Conservation (phyloP, 2,329 filamentous ascomycete genomes). For the Ophiostoma piceae region DNA sequence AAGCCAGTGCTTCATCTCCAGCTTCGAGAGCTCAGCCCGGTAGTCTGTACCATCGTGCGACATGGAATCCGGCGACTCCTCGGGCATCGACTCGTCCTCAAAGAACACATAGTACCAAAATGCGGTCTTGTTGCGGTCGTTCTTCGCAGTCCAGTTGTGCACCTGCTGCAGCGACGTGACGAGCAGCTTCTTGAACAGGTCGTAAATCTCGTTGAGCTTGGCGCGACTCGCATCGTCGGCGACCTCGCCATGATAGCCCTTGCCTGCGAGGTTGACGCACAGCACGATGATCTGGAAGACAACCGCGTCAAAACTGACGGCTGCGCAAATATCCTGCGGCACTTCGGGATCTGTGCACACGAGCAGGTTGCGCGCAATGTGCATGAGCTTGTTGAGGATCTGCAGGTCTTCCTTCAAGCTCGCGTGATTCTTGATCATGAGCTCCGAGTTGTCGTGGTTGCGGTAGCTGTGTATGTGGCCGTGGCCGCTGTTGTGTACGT, state of each 20-base stretch:
- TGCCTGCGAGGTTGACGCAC: conserved; percentile 62
- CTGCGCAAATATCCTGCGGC: conserved; percentile 60
- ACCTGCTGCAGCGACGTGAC: conserved; percentile 62
- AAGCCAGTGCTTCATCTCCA: conserved; percentile 59
- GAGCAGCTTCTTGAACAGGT: conserved; percentile 61
- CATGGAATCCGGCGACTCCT: conserved; percentile 46
- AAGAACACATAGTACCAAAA: conserved; percentile 64
- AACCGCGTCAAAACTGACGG: conserved; percentile 60
- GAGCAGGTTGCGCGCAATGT: conserved; percentile 59
- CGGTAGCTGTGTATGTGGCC: conserved; percentile 17
- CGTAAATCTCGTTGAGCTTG: conserved; percentile 58
- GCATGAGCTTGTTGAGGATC: conserved; percentile 61
- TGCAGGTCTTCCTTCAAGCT: conserved; percentile 58
- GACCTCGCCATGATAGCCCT: conserved; percentile 61
- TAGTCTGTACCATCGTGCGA: conserved; percentile 49
- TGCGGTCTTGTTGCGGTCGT: conserved; percentile 64
- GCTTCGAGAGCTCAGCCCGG: conserved; percentile 52
- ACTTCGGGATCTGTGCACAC: conserved; percentile 61
- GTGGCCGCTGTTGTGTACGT: conserved; percentile 45
- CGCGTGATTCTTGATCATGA: conserved; percentile 59
- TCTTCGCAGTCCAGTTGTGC: conserved; percentile 65
- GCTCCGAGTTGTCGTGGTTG: conserved; percentile 52
- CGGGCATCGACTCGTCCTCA: conserved; percentile 48
- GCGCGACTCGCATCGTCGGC: conserved; percentile 53
- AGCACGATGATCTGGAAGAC: conserved; percentile 61